These are phyloP conservation scores for Sisymbrium irio DNA, from an alignment of 345 rosid genomes.

Conservation along the genomic window DNA sequence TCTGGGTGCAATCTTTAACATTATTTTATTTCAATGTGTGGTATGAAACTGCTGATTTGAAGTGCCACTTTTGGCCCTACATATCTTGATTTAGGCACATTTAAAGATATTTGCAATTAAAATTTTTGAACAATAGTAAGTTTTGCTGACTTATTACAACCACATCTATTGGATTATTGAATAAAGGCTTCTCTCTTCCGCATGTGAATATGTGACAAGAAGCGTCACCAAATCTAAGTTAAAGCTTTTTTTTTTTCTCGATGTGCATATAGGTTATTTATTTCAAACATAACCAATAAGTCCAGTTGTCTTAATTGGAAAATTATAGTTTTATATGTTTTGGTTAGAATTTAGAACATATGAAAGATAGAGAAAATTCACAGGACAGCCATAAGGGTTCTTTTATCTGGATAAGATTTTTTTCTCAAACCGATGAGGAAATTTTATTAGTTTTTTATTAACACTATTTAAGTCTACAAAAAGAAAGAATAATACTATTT, in stretches of 20 bases:
- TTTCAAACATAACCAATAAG: neutral
- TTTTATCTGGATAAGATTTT: no score
- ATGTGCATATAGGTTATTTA: neutral
- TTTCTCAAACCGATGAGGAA: no score
- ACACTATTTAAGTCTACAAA: no score
- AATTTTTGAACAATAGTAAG: neutral
- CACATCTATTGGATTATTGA: conserved; percentile 24
- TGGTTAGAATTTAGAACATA: neutral
- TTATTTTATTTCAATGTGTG: conserved; percentile 21
- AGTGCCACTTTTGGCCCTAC: conserved; percentile 29
- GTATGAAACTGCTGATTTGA: conserved; percentile 24
- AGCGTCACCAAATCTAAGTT: conserved; percentile 34
- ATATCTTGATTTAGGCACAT: neutral
- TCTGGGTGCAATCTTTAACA: conserved; percentile 18
- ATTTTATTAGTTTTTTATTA: no score
- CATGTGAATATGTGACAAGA: conserved; percentile 34
- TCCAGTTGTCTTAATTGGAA: neutral
- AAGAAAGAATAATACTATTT: no score
- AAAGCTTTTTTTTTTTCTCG: conserved; percentile 1
- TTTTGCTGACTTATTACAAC: conserved; percentile 16
- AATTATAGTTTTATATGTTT: neutral
- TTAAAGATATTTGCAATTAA: neutral
- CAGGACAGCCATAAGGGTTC: no score
- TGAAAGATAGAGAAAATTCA: no score
- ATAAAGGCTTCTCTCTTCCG: neutral